Evolutionary conservation across 2,329 filamentous ascomycete species (phyloP), one percentile per base, ranked within the genome.

Genomic region (Orbilia brochopaga): DNA sequence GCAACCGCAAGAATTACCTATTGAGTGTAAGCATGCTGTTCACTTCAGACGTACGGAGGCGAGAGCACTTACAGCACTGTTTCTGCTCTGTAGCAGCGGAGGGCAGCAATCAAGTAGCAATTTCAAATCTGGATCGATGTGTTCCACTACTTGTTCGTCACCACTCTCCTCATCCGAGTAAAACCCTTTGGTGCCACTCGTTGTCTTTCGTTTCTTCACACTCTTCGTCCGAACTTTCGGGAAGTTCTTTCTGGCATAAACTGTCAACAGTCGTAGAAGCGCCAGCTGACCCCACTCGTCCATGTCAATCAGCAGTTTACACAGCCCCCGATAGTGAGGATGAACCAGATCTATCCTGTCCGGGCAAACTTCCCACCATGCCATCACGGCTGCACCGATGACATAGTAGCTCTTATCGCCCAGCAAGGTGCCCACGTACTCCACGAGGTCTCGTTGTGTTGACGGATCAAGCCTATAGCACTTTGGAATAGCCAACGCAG

Each of bases 281-380:
- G 91, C 89, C 60, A 97, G 80, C 80, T 99, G 94, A 46, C 92
- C 90, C 94, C 94, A 99, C 80, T 99, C 94, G 78, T 99, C 94
- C 94, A 99, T 99, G 78, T 99, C 94, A 23, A 97, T 91, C 58
- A 97, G 82, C 82, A 97, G 96, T 79, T 87, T 90, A 74, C 96
- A 88, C 74, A 99, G 82, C 37, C 86, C 84, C 56, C 91, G 87
- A 80, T 97, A 99, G 78, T 96, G 90, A 75, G 89, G 88, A 80
- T 99, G 94, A 75, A 99, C 87, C 69, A 99, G 81, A 78, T 97
- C 92, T 74, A 96, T 84, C 60, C 90, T 84, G 15, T 95, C 89
- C 0, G 94, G 92, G 75, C 93, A 97, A 27, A 97, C 83, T 74
- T 96, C 91, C 79, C 95, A 80, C 77, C 95, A 97, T 0, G 94